Conservation (phyloP, 257 asterid genomes). For the Petunia secreta region DNA sequence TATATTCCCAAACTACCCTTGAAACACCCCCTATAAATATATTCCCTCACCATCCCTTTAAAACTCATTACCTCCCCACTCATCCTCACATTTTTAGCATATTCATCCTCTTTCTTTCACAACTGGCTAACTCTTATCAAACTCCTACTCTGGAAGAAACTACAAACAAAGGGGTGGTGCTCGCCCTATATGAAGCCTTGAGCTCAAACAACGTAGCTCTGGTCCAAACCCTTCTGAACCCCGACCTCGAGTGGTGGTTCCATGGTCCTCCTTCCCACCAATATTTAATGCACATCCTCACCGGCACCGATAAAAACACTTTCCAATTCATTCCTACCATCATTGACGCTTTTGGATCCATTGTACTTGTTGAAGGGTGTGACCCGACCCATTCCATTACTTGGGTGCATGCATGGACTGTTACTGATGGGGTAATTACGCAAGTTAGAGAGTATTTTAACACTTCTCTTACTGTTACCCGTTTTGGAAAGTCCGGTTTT, state of each 20-base stretch:
- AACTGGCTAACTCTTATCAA: constrained; percentile 81
- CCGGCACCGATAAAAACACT: constrained; percentile 54
- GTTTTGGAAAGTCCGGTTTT: constrained; percentile 48
- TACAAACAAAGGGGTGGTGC: constrained; percentile 78
- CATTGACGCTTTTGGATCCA: constrained; percentile 70
- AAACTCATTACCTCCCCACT: not conserved
- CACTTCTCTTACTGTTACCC: constrained; percentile 90
- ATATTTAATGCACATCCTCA: constrained; percentile 93
- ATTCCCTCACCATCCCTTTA: not conserved
- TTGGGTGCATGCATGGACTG: constrained; percentile 99
- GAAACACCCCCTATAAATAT: not conserved
- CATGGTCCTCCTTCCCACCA: constrained; percentile 99
- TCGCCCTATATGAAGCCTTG: constrained; percentile 99
- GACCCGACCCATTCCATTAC: constrained; percentile 60
- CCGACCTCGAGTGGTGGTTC: constrained; percentile 99
- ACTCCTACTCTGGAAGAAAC: constrained; percentile 78
- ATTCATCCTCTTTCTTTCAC: constrained; percentile 31
- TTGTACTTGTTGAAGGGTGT: constrained; percentile 87
- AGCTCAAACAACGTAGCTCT: constrained; percentile 64
- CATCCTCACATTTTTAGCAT: not conserved
- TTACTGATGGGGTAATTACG: constrained; percentile 89
- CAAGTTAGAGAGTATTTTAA: constrained; percentile 95
- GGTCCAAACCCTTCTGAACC: constrained; percentile 74
- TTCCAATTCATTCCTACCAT: constrained; percentile 73
- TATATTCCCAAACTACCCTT: not conserved